Percentiles rank a stretch among this genome's conserved stretches.
Conservation (phyloP, 306 rosid genomes). For the Cucumis cinereus region DNA sequence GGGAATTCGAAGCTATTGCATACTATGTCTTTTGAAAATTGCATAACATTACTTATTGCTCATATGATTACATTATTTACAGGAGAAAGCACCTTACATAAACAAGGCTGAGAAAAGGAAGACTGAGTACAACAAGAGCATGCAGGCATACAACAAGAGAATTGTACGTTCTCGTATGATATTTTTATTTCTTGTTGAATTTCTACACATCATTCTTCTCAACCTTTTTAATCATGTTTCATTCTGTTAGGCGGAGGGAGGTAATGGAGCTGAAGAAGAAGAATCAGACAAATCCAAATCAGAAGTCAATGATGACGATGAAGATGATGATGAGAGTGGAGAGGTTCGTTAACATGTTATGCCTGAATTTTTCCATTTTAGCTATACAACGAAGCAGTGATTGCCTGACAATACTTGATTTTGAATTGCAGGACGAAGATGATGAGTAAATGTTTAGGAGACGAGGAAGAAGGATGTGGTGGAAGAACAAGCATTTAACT, state of each 20-base stretch:
- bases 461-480: not conserved
- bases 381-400: too few relatives aligned
- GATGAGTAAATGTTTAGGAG: conserved; percentile 29
- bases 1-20: not conserved
- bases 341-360: conserved; percentile 14
- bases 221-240: not conserved
- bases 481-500: conserved; percentile 5
- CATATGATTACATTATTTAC: not conserved
- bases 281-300: conserved; percentile 88
- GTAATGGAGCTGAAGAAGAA: conserved; percentile 47
- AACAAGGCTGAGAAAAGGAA: conserved; percentile 73
- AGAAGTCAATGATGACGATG: conserved; percentile 74
- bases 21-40: not conserved
- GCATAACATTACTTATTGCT: not conserved
- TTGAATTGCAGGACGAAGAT: conserved; percentile 36
- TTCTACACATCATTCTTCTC: not conserved
- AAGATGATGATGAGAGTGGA: conserved; percentile 48
- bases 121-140: conserved; percentile 38
- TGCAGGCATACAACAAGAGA: conserved; percentile 49
- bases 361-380: not conserved
- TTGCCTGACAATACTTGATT: not conserved
- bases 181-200: not conserved
- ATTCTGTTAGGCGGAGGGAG: conserved; percentile 43
- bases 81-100: conserved; percentile 73
- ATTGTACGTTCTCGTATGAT: conserved; percentile 16